Evolutionary conservation across 2,329 filamentous ascomycete species (phyloP).

Genomic region (Aspergillus arachidicola): DNA sequence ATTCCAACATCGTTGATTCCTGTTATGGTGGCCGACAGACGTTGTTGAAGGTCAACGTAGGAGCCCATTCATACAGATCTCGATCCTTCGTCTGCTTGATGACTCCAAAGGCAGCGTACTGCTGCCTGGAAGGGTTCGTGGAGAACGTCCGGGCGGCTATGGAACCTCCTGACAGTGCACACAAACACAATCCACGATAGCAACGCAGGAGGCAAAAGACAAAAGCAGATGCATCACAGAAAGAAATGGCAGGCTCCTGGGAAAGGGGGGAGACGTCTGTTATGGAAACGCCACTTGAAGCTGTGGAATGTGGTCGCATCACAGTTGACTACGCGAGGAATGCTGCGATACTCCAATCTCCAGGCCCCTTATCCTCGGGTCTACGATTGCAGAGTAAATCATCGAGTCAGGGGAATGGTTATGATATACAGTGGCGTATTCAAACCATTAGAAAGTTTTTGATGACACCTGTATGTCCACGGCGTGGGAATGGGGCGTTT

Average conservation of each 20-base stretch:
- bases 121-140: not conserved
- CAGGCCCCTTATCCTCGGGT: conserved; percentile 12
- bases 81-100: not conserved
- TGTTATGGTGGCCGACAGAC: not conserved
- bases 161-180: conserved; percentile 10
- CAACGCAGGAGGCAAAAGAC: conserved; percentile 13
- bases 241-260: conserved; percentile 14
- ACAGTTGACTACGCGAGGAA: conserved; percentile 30
- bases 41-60: not conserved
- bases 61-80: conserved; percentile 9
- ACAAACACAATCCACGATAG: conserved; percentile 12
- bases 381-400: not conserved
- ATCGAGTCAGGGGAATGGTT: not conserved
- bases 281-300: conserved; percentile 27
- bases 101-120: not conserved
- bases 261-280: conserved; percentile 29
- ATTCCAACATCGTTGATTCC: conserved; percentile 32
- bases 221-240: conserved; percentile 16
- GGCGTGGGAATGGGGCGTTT: not conserved
- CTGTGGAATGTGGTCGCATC: conserved; percentile 36
- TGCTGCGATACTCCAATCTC: conserved; percentile 27
- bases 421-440: not conserved
- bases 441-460: not conserved
- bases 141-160: conserved; percentile 3
- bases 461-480: not conserved